These are phyloP conservation scores for Fusarium brevicatenulatum DNA, from an alignment of 2,329 filamentous ascomycete species.

Conservation along the genomic window DNA sequence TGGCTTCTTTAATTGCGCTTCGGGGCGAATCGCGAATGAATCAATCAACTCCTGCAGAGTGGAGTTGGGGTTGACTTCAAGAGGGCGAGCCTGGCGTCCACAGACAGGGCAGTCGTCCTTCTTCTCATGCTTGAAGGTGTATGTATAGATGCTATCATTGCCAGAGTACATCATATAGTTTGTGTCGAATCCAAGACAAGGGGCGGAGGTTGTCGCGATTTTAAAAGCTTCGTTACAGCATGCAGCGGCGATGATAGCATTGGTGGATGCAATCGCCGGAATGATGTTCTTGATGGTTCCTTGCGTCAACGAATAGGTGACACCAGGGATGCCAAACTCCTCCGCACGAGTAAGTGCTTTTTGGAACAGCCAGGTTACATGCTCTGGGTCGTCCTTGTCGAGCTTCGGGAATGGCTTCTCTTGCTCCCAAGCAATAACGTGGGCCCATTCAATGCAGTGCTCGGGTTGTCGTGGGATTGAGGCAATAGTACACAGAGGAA, in stretches of 20 bases:
- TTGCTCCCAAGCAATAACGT: conserved; percentile 96
- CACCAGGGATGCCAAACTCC: conserved; percentile 90
- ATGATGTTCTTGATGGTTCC: conserved; percentile 99
- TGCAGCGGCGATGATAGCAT: conserved; percentile 93
- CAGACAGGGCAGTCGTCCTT: conserved; percentile 97
- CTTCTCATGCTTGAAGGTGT: conserved; percentile 94
- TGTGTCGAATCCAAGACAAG: conserved; percentile 78
- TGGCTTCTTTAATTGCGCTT: conserved; percentile 93
- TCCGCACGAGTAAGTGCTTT: conserved; percentile 82
- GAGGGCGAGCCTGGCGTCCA: conserved; percentile 80
- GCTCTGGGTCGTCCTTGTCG: conserved; percentile 95
- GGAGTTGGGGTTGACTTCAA: conserved; percentile 74
- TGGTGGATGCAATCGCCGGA: conserved; percentile 96
- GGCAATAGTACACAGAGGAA: conserved; percentile 94
- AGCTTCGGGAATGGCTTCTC: conserved; percentile 84
- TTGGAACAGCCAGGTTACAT: conserved; percentile 96
- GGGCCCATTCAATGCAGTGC: conserved; percentile 98
- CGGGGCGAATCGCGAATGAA: conserved; percentile 81
- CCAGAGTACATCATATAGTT: conserved; percentile 99
- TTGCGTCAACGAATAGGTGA: conserved; percentile 95
- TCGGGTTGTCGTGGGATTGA: conserved; percentile 97
- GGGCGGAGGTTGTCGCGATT: conserved; percentile 84
- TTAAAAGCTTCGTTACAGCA: conserved; percentile 99
- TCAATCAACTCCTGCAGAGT: conserved; percentile 89
- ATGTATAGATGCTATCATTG: conserved; percentile 94